Evolutionary conservation across 2,329 filamentous ascomycete species (phyloP).

Genomic region (Cordyceps fumosorosea): DNA sequence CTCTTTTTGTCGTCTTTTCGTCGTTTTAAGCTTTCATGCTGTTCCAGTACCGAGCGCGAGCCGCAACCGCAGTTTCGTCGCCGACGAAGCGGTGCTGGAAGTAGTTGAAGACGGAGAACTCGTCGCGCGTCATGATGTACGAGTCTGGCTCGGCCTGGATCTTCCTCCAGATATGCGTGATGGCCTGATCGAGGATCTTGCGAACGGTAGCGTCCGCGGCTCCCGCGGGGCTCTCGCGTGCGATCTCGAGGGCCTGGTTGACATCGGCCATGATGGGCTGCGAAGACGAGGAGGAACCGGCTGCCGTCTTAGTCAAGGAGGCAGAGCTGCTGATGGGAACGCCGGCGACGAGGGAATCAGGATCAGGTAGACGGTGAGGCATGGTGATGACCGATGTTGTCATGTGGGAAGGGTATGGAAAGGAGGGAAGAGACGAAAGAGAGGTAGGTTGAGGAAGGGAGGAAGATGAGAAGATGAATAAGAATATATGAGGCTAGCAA

Average conservation of each 20-base stretch:
- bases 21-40: slow-evolving; percentile 29
- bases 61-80: slow-evolving; percentile 39
- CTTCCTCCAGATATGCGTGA: slow-evolving; percentile 60
- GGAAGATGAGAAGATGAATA: not conserved
- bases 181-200: slow-evolving; percentile 57
- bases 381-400: not conserved
- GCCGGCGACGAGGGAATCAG: slow-evolving; percentile 7
- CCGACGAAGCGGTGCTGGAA: slow-evolving; percentile 62
- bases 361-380: slow-evolving; percentile 10
- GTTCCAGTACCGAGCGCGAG: slow-evolving; percentile 49
- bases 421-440: too few species aligned
- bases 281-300: not conserved
- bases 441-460: not conserved
- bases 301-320: not conserved
- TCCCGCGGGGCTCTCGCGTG: slow-evolving; percentile 65
- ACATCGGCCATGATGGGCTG: slow-evolving; percentile 30
- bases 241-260: slow-evolving; percentile 65
- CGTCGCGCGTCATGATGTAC: slow-evolving; percentile 70
- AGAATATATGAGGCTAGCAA: too few species aligned
- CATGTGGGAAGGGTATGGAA: not conserved
- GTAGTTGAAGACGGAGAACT: slow-evolving; percentile 85
- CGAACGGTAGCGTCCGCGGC: slow-evolving; percentile 55
- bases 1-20: not conserved
- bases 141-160: slow-evolving; percentile 56
- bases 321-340: not conserved